Conservation (phyloP, 805 yeast species). For the Zygotorulaspora sp. region DNA sequence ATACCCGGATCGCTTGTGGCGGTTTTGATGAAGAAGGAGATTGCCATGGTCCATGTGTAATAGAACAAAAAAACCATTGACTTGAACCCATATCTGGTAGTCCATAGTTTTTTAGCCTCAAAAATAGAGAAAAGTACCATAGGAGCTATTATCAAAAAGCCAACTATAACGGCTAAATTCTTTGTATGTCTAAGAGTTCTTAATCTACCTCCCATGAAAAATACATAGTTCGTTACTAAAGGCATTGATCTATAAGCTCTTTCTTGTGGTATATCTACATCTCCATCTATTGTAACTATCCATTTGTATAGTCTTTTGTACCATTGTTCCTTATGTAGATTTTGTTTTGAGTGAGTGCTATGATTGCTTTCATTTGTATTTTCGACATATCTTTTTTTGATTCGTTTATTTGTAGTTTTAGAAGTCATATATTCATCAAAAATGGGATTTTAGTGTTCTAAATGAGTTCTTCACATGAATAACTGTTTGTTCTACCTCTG, state of each 20-base stretch:
- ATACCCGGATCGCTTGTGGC: slow-evolving; percentile 66
- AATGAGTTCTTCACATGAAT: too few species aligned
- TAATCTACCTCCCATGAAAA: slow-evolving; percentile 63
- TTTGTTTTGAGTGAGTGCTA: too few species aligned
- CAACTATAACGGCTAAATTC: slow-evolving; percentile 41
- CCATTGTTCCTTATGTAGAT: slow-evolving; percentile 4
- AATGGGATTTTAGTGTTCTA: too few species aligned
- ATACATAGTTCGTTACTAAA: slow-evolving; percentile 39
- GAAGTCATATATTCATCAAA: too few species aligned
- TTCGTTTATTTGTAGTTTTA: too few species aligned
- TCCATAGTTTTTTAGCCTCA: slow-evolving; percentile 36
- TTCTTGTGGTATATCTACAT: slow-evolving; percentile 11
- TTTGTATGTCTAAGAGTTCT: slow-evolving; percentile 39
- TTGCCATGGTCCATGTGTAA: slow-evolving; percentile 53
- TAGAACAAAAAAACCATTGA: slow-evolving; percentile 47
- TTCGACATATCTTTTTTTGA: too few species aligned
- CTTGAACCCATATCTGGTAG: slow-evolving; percentile 19
- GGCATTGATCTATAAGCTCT: slow-evolving; percentile 25
- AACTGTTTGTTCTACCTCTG: too few species aligned
- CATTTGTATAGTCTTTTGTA: slow-evolving; percentile 16
- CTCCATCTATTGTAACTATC: slow-evolving; percentile 27
- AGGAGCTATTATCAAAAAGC: slow-evolving; percentile 39
- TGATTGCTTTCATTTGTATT: too few species aligned
- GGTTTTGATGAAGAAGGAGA: slow-evolving; percentile 48
- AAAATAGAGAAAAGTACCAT: slow-evolving; percentile 52